Evolutionary conservation across 2,329 filamentous ascomycete species (phyloP).

Genomic region (Clonostachys sp.): DNA sequence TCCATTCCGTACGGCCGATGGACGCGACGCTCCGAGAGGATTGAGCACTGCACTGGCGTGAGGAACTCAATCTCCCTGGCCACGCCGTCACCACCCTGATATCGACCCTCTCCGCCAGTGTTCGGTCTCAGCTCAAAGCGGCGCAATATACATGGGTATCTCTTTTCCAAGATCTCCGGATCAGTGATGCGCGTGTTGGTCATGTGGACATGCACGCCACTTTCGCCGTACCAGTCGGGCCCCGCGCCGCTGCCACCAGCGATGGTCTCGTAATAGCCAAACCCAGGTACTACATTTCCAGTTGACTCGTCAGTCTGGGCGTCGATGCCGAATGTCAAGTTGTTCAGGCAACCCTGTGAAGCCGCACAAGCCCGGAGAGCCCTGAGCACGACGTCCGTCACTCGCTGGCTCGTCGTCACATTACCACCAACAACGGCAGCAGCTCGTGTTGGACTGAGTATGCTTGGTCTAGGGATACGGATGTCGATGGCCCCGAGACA

Average conservation of each 20-base stretch:
- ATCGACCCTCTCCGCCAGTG: slow-evolving; percentile 20
- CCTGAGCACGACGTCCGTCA: slow-evolving; percentile 21
- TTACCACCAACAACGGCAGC: slow-evolving; percentile 55
- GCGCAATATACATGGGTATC: slow-evolving; percentile 23
- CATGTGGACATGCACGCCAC: slow-evolving; percentile 18
- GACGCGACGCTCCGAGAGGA: slow-evolving; percentile 27
- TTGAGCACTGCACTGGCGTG: slow-evolving; percentile 20
- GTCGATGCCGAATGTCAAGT: slow-evolving; percentile 24
- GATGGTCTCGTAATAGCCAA: slow-evolving; percentile 23
- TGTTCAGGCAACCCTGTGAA: slow-evolving; percentile 22
- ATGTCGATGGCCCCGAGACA: slow-evolving; percentile 26
- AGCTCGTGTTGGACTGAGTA: slow-evolving; percentile 23
- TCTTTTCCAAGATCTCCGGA: slow-evolving; percentile 23
- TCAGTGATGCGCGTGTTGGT: slow-evolving; percentile 26
- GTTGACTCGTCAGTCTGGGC: slow-evolving; percentile 14
- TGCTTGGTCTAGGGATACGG: slow-evolving; percentile 17
- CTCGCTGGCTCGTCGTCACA: slow-evolving; percentile 20
- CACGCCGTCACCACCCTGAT: slow-evolving; percentile 23
- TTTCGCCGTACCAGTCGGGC: slow-evolving; percentile 15
- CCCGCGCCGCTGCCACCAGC: slow-evolving; percentile 25
- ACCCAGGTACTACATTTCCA: slow-evolving; percentile 10
- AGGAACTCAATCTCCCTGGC: slow-evolving; percentile 26
- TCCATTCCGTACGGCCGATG: slow-evolving; percentile 25
- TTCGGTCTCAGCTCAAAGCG: slow-evolving; percentile 16
- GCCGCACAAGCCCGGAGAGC: slow-evolving; percentile 17